Evolutionary conservation across 352 stramenopile species (phyloP).

Genomic region (Blastocystis sp.): DNA sequence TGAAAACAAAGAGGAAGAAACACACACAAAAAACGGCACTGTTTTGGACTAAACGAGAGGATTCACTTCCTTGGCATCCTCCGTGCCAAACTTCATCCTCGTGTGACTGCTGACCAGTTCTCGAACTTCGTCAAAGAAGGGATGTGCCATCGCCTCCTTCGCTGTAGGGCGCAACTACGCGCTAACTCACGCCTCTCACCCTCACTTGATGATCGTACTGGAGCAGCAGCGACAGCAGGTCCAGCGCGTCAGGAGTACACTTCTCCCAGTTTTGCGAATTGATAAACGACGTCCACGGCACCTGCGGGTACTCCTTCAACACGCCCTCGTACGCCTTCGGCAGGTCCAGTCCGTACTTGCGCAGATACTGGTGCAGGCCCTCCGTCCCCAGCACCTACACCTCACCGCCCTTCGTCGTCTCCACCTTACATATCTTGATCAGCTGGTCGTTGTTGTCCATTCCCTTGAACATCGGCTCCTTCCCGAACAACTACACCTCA

Average conservation of each 20-base stretch:
- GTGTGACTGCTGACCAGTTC: slow-evolving; percentile 75
- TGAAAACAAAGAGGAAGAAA: slow-evolving; percentile 48
- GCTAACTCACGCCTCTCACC: slow-evolving; percentile 82
- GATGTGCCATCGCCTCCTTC: slow-evolving; percentile 95
- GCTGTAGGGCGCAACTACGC: slow-evolving; percentile 95
- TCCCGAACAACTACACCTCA: slow-evolving; percentile 90
- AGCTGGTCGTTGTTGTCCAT: slow-evolving; percentile 99
- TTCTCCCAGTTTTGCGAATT: slow-evolving; percentile 96
- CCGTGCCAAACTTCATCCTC: slow-evolving; percentile 61
- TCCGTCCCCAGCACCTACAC: slow-evolving; percentile 90
- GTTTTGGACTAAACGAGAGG: not conserved
- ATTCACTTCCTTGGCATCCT: not conserved
- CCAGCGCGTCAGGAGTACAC: slow-evolving; percentile 91
- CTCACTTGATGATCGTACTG: slow-evolving; percentile 78
- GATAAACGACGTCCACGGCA: slow-evolving; percentile 98
- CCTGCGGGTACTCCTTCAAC: slow-evolving; percentile 93
- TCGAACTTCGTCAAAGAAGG: slow-evolving; percentile 93
- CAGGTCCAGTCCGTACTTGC: slow-evolving; percentile 97
- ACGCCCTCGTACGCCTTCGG: slow-evolving; percentile 98
- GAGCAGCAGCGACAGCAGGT: slow-evolving; percentile 89
- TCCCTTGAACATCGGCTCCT: slow-evolving; percentile 98
- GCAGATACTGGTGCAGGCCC: slow-evolving; percentile 96
- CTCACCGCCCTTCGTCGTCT: not conserved
- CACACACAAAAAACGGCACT: not conserved
- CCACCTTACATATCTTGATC: slow-evolving; percentile 95